These are phyloP conservation scores for Gymnopilus dilepis DNA, from an alignment of 768 basidiomycete species.

Conservation along the genomic window DNA sequence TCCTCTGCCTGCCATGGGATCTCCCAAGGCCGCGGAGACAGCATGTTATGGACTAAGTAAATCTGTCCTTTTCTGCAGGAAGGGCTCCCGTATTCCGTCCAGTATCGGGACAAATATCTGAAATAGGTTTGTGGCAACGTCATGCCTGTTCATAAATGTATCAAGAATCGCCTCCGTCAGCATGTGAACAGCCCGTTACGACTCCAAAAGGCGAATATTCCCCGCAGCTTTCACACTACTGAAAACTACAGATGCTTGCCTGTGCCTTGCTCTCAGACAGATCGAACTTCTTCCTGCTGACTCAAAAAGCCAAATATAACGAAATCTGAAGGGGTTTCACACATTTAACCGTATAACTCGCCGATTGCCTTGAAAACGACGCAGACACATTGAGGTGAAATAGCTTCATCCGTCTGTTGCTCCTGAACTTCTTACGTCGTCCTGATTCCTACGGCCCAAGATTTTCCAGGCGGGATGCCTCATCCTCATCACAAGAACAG, in stretches of 20 bases:
- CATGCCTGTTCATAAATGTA: constrained; percentile 2
- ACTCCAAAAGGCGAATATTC: background rate
- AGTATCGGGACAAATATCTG: background rate
- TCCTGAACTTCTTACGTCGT: too few species aligned
- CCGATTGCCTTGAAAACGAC: too few species aligned
- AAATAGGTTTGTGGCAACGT: constrained; percentile 7
- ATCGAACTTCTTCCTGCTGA: background rate
- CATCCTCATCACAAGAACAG: too few species aligned
- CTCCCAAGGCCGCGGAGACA: constrained; percentile 15
- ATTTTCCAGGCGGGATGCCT: too few species aligned
- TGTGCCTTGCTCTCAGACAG: too few species aligned
- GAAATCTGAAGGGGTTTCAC: background rate
- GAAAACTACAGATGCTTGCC: background rate
- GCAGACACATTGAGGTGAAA: too few species aligned
- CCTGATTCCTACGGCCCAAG: too few species aligned
- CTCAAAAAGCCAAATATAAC: too few species aligned
- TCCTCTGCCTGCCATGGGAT: too few species aligned
- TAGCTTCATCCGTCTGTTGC: too few species aligned
- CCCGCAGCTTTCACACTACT: background rate
- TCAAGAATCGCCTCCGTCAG: background rate
- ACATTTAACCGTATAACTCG: constrained; percentile 8
- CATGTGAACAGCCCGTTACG: background rate
- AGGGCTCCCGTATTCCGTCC: constrained; percentile 1
- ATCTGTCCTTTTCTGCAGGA: constrained; percentile 3
- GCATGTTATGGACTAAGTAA: background rate